These are phyloP conservation scores for Metarhizium rileyi DNA, from an alignment of 2,329 filamentous ascomycete species.

Conservation along the genomic window DNA sequence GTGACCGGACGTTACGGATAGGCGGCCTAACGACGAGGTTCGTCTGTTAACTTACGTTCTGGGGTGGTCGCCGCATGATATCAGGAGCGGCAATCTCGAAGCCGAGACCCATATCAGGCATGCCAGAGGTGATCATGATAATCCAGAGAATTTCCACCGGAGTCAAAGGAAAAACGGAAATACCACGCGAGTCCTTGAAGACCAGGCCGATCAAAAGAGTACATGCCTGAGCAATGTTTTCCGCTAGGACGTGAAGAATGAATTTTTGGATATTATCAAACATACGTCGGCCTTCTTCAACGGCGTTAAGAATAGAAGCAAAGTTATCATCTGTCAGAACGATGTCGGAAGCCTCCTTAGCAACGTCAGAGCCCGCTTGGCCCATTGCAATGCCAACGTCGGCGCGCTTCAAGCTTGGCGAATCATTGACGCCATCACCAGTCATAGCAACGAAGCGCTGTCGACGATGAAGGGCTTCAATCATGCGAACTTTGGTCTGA, in stretches of 20 bases:
- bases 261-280: conserved; percentile 71
- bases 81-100: conserved; percentile 61
- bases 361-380: conserved; percentile 57
- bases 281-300: conserved; percentile 60
- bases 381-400: conserved; percentile 68
- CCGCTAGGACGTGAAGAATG: conserved; percentile 54
- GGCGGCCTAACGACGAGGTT: background rate
- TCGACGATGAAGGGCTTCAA: conserved; percentile 59
- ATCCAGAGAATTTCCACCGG: conserved; percentile 73
- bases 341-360: conserved; percentile 58
- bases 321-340: conserved; percentile 67
- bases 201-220: conserved; percentile 59
- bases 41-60: conserved; percentile 34
- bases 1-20: background rate
- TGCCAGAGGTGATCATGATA: conserved; percentile 66
- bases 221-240: conserved; percentile 61
- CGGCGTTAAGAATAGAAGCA: conserved; percentile 58
- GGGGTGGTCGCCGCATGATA: conserved; percentile 60
- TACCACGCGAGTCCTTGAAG: conserved; percentile 53
- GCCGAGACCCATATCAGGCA: conserved; percentile 67
- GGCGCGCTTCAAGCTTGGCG: conserved; percentile 55
- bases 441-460: conserved; percentile 61
- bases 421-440: conserved; percentile 63
- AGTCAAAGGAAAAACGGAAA: conserved; percentile 62
- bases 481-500: conserved; percentile 66